A percentile compares a stretch with the other conserved stretches of the same genome.
These are phyloP conservation scores for Trypanosoma cruzi DNA, from an alignment of 208 protist species.

Conservation along the genomic window DNA sequence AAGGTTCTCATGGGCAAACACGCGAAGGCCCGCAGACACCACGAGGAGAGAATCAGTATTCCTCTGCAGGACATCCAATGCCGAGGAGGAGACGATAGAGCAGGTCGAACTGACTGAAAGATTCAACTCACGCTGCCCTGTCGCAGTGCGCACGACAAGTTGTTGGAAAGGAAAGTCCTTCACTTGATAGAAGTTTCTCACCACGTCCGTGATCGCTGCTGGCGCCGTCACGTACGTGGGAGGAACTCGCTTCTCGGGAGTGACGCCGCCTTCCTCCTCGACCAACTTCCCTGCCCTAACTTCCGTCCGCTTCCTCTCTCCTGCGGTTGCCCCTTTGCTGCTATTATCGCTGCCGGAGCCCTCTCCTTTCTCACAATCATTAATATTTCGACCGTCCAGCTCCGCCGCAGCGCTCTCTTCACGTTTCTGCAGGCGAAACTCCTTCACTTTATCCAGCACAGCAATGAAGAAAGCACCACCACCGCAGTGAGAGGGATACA, in stretches of 20 bases:
- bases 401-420: conserved; percentile 8
- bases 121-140: conserved; percentile 61
- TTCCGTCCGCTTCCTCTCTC: conserved; percentile 9
- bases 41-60: conserved; percentile 74
- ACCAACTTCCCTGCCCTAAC: conserved; percentile 6
- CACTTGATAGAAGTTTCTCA: conserved; percentile 61
- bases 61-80: conserved; percentile 47
- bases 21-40: conserved; percentile 77
- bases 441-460: conserved; percentile 89
- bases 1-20: conserved; percentile 69
- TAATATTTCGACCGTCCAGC: not conserved
- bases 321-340: not conserved
- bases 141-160: conserved; percentile 68
- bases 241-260: conserved; percentile 32
- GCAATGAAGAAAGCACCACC: conserved; percentile 98
- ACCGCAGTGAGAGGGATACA: conserved; percentile 95
- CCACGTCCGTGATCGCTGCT: conserved; percentile 33
- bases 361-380: conserved; percentile 18
- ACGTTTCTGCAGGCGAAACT: conserved; percentile 53
- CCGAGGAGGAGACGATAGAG: conserved; percentile 63
- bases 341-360: conserved; percentile 1
- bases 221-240: conserved; percentile 69
- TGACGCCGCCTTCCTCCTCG: not conserved
- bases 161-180: conserved; percentile 53
- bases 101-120: conserved; percentile 57